These are phyloP conservation scores for Malus orientalis DNA, from an alignment of 306 rosid species.

Conservation along the genomic window DNA sequence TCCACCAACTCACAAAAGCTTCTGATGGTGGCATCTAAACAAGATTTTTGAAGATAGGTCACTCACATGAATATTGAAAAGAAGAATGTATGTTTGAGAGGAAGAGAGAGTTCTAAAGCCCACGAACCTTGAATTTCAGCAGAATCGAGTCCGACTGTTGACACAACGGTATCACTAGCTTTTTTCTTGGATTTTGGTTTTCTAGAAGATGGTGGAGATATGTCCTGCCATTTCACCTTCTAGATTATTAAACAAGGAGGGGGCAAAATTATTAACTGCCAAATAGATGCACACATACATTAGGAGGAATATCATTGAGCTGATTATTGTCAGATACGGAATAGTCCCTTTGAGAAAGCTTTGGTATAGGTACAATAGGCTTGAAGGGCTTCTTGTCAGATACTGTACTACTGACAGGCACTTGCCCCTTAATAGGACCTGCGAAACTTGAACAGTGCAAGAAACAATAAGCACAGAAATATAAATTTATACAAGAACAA, in stretches of 20 bases:
- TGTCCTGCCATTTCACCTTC: conserved; percentile 51
- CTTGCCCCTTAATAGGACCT: conserved; percentile 89
- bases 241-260: conserved; percentile 19
- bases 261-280: conserved; percentile 7
- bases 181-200: conserved; percentile 74
- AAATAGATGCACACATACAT: conserved; percentile 38
- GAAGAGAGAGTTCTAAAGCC: conserved; percentile 12
- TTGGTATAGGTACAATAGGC: conserved; percentile 36
- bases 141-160: conserved; percentile 42
- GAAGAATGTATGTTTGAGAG: not conserved
- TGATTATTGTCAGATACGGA: conserved; percentile 39
- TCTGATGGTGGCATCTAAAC: conserved; percentile 52
- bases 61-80: not conserved
- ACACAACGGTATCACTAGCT: conserved; percentile 30
- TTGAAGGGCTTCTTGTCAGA: conserved; percentile 59
- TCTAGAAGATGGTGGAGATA: conserved; percentile 53
- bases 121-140: conserved; percentile 67
- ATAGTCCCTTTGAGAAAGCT: conserved; percentile 47
- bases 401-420: conserved; percentile 41
- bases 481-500: conserved; percentile 25
- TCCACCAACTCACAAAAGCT: conserved; percentile 63
- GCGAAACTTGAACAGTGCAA: conserved; percentile 98
- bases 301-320: conserved; percentile 30
- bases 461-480: conserved; percentile 79
- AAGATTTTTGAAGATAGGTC: conserved; percentile 16